Percentiles rank a stretch among this genome's conserved stretches.
Conservation (phyloP, 352 stramenopile genomes). For the Phytophthora fragariaefolia region DNA sequence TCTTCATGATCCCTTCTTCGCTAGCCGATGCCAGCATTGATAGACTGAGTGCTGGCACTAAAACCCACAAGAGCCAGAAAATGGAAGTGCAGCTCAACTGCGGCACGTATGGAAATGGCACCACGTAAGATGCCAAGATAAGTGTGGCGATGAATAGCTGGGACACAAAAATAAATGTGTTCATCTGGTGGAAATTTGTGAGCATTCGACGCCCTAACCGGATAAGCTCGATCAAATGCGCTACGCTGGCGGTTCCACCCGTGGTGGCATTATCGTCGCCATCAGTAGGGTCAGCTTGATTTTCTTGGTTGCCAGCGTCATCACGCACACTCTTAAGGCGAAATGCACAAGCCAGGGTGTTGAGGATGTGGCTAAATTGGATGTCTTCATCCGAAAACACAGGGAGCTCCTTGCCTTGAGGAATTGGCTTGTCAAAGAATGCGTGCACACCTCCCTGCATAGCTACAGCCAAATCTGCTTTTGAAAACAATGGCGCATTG, state of each 20-base stretch:
- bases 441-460: slow-evolving; percentile 71
- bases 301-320: slow-evolving; percentile 22
- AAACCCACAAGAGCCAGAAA: slow-evolving; percentile 84
- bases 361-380: slow-evolving; percentile 85
- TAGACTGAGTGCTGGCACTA: slow-evolving; percentile 78
- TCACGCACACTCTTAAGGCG: slow-evolving; percentile 50
- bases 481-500: slow-evolving; percentile 81
- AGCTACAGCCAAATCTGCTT: slow-evolving; percentile 73
- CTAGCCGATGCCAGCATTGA: slow-evolving; percentile 78
- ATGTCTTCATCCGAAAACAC: slow-evolving; percentile 78
- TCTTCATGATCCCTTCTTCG: slow-evolving; percentile 83
- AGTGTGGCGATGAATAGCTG: slow-evolving; percentile 82
- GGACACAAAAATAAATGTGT: slow-evolving; percentile 87
- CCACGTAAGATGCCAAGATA: slow-evolving; percentile 67
- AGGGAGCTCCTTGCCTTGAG: slow-evolving; percentile 59
- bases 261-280: slow-evolving; percentile 38
- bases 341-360: slow-evolving; percentile 82
- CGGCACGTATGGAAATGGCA: slow-evolving; percentile 80
- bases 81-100: slow-evolving; percentile 81
- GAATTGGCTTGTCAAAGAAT: slow-evolving; percentile 76
- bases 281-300: slow-evolving; percentile 8
- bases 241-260: slow-evolving; percentile 51
- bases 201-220: slow-evolving; percentile 78
- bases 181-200: slow-evolving; percentile 87
- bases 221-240: slow-evolving; percentile 83